phyloP scores from a whole-genome alignment of 345 rosid species.

The Populus deltoides region DNA sequence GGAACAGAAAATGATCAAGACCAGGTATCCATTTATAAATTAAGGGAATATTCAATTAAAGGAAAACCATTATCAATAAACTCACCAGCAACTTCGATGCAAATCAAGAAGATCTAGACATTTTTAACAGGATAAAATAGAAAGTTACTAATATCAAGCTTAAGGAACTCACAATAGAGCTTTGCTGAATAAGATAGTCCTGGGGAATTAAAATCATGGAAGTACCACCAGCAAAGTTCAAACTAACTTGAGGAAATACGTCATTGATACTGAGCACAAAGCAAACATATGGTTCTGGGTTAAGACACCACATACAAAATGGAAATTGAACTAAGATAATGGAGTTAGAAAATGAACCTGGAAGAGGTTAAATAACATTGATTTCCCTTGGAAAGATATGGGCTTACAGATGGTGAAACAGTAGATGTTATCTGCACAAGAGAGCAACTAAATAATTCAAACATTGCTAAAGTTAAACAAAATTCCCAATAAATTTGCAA shows the following conservation, averaged over 20 bases:
- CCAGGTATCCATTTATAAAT: neutral
- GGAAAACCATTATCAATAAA: neutral
- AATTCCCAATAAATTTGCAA: neutral
- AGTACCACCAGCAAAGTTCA: conserved; percentile 86
- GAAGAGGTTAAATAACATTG: conserved; percentile 61
- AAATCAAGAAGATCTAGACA: neutral
- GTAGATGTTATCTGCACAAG: conserved; percentile 57
- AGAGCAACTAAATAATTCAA: conserved; percentile 4
- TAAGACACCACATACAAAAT: neutral
- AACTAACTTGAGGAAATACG: conserved; percentile 82
- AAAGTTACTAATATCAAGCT: neutral
- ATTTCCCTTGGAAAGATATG: conserved; percentile 55
- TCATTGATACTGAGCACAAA: conserved; percentile 47
- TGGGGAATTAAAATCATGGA: conserved; percentile 68
- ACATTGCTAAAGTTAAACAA: neutral
- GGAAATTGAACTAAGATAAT: conserved; percentile 4
- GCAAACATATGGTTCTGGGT: conserved; percentile 14
- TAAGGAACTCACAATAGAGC: conserved; percentile 56
- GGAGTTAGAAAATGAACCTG: conserved; percentile 46
- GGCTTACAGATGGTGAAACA: conserved; percentile 57
- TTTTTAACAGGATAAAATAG: neutral
- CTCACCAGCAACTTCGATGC: neutral
- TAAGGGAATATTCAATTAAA: no score
- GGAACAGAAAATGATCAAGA: neutral
- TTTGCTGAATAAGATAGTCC: conserved; percentile 83